Conservation (phyloP, 2,329 filamentous ascomycete genomes). For the Colletotrichum noveboracense region DNA sequence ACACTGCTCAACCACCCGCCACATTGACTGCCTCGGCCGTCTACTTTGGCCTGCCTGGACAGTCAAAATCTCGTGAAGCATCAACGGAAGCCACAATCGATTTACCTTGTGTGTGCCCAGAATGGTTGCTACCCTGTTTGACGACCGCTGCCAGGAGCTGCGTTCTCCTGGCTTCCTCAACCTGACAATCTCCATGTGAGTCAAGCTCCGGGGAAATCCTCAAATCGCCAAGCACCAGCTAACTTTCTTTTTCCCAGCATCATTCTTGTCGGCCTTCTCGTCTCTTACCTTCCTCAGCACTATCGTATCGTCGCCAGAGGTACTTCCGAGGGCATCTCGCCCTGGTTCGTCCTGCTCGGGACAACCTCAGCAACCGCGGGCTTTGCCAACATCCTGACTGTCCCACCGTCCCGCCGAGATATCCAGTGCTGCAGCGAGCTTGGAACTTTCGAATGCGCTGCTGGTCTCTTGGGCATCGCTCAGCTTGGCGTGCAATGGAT, state of each 20-base stretch:
- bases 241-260: constrained; percentile 48
- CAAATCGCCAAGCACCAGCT: constrained; percentile 7
- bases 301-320: constrained; percentile 85
- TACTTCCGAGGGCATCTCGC: constrained; percentile 93
- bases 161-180: constrained; percentile 59
- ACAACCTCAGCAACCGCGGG: constrained; percentile 87
- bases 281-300: constrained; percentile 96
- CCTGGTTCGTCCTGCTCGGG: constrained; percentile 94
- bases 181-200: constrained; percentile 62
- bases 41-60: background rate
- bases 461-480: constrained; percentile 84
- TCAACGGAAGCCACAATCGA: background rate
- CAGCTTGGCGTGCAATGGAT: constrained; percentile 93
- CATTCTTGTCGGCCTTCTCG: constrained; percentile 84
- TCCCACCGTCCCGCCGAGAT: constrained; percentile 83
- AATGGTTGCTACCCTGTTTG: constrained; percentile 15
- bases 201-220: background rate
- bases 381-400: constrained; percentile 89
- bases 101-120: background rate
- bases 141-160: constrained; percentile 55
- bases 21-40: background rate
- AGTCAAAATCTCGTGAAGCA: background rate
- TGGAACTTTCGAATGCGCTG: constrained; percentile 80
- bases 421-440: constrained; percentile 87
- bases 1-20: background rate